Evolutionary conservation across 768 basidiomycete genomes (phyloP).

Genomic region (Cystobasidium ongulense): DNA sequence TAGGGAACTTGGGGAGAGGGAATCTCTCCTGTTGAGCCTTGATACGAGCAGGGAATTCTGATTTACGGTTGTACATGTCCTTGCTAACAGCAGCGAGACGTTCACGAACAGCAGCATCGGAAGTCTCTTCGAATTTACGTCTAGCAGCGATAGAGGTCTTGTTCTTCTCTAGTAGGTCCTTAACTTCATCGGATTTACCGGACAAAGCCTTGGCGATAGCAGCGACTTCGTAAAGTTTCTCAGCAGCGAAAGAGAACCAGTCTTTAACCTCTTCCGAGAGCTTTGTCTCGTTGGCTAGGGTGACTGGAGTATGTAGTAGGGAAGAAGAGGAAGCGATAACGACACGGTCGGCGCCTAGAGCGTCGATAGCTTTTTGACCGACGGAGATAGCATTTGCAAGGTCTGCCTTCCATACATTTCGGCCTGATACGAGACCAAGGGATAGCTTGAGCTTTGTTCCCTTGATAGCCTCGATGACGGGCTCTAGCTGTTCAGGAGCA

Average conservation of each 20-base stretch:
- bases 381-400: slow-evolving; percentile 70
- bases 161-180: slow-evolving; percentile 76
- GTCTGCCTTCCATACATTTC: slow-evolving; percentile 99
- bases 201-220: slow-evolving; percentile 75
- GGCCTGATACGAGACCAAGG: slow-evolving; percentile 90
- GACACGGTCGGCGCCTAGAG: slow-evolving; percentile 71
- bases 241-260: slow-evolving; percentile 97
- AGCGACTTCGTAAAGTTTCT: slow-evolving; percentile 88
- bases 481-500: slow-evolving; percentile 77
- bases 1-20: slow-evolving; percentile 91
- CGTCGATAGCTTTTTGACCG: slow-evolving; percentile 73
- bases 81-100: slow-evolving; percentile 85
- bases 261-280: slow-evolving; percentile 80
- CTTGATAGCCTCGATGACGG: slow-evolving; percentile 73
- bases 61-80: slow-evolving; percentile 77
- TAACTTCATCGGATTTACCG: slow-evolving; percentile 69
- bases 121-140: slow-evolving; percentile 84
- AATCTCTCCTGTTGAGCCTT: slow-evolving; percentile 80
- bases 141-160: slow-evolving; percentile 82
- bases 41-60: slow-evolving; percentile 74
- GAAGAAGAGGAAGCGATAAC: slow-evolving; percentile 94
- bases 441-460: slow-evolving; percentile 71
- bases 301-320: slow-evolving; percentile 95
- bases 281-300: slow-evolving; percentile 83
- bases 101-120: slow-evolving; percentile 89